phyloP scores from a whole-genome alignment of 129 eudicot genomes.

The Helichrysum umbraculigerum region DNA sequence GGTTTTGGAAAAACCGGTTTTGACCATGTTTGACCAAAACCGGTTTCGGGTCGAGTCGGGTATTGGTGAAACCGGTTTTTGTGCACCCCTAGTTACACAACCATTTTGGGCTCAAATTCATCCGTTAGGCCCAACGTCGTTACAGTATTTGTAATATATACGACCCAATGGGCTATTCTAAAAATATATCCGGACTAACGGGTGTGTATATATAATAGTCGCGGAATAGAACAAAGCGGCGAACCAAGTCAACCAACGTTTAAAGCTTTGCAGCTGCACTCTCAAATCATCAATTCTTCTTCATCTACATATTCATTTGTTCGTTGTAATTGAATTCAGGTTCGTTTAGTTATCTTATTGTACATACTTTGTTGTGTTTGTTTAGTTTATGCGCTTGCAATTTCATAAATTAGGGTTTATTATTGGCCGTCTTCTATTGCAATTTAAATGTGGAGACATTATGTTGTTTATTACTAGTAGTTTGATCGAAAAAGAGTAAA shows the following conservation, averaged over 20 bases:
- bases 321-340: conserved; percentile 1
- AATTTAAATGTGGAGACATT: background rate
- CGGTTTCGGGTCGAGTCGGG: no score
- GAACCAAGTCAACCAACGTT: background rate
- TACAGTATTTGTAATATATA: no score
- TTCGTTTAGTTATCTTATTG: background rate
- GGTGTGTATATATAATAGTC: background rate
- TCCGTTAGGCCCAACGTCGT: background rate
- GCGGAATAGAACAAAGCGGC: background rate
- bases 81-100: no score
- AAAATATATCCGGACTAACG: background rate
- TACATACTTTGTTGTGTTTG: background rate
- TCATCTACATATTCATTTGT: conserved; percentile 3
- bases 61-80: no score
- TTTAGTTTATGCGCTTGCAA: background rate
- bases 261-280: background rate
- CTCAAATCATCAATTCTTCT: background rate
- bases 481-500: background rate
- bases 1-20: no score
- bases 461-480: no score
- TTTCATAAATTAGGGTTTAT: background rate
- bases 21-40: no score
- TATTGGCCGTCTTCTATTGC: background rate
- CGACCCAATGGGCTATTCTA: background rate
- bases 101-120: background rate